Conservation (phyloP, 192 early-diverging fungal species). For the Linnemannia exigua region DNA sequence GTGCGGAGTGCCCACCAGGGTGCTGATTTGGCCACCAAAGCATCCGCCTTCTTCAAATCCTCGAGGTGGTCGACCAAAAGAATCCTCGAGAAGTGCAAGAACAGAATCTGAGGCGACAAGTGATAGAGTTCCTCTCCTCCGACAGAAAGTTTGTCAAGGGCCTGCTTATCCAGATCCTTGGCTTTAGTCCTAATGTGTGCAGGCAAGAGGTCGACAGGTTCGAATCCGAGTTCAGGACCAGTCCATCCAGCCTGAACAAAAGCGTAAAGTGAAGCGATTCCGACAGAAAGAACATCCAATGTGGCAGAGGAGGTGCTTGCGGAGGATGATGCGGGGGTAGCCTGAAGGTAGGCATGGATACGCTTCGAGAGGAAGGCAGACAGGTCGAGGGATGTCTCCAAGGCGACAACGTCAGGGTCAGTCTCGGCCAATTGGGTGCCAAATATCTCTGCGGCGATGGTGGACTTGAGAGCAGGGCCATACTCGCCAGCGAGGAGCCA, state of each 20-base stretch:
- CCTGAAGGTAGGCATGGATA: slow-evolving; percentile 50
- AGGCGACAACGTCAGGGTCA: slow-evolving; percentile 16
- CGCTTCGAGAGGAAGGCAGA: slow-evolving; percentile 56
- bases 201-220: slow-evolving; percentile 73
- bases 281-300: slow-evolving; percentile 68
- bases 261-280: slow-evolving; percentile 77
- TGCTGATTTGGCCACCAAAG: slow-evolving; percentile 55
- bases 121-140: slow-evolving; percentile 92
- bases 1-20: slow-evolving; percentile 85
- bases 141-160: slow-evolving; percentile 68
- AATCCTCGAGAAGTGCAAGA: slow-evolving; percentile 75
- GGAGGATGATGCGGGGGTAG: slow-evolving; percentile 7
- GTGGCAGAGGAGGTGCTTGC: slow-evolving; percentile 30
- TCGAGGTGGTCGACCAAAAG: slow-evolving; percentile 71
- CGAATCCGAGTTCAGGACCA: slow-evolving; percentile 79
- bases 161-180: slow-evolving; percentile 58
- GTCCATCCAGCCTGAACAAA: slow-evolving; percentile 95
- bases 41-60: slow-evolving; percentile 26
- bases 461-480: slow-evolving; percentile 60
- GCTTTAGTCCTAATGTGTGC: slow-evolving; percentile 49
- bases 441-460: slow-evolving; percentile 62
- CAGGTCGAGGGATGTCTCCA: slow-evolving; percentile 57
- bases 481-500: slow-evolving; percentile 65
- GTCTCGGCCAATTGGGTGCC: slow-evolving; percentile 59
- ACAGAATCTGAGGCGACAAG: slow-evolving; percentile 76